A percentile compares a stretch with the other conserved stretches of the same genome.
phyloP scores from a whole-genome alignment of 257 asterid species.

The Nicotiana knightiana region DNA sequence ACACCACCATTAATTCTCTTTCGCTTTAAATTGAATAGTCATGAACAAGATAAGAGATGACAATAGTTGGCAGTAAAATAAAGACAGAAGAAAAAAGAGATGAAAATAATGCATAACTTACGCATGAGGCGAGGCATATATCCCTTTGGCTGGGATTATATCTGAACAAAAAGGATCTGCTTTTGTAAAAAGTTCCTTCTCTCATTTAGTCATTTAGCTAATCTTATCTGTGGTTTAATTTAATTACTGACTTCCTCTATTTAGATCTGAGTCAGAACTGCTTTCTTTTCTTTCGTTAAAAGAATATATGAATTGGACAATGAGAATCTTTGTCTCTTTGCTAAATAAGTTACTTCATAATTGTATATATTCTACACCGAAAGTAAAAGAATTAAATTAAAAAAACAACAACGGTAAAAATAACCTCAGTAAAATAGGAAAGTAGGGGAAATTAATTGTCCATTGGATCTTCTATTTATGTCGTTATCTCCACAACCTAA shows the following conservation, averaged over 20 bases:
- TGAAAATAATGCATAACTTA: too few species aligned
- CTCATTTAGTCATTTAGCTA: too few species aligned
- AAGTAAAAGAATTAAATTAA: not conserved
- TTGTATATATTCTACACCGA: not conserved
- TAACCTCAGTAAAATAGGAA: not conserved
- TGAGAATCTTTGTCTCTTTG: slow-evolving; percentile 16
- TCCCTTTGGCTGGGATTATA: too few species aligned
- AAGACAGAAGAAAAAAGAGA: too few species aligned
- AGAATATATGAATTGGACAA: slow-evolving; percentile 7
- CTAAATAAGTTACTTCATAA: not conserved
- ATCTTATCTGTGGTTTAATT: not conserved
- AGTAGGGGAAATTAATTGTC: not conserved
- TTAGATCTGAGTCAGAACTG: slow-evolving; percentile 1
- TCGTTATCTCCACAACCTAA: slow-evolving; percentile 20
- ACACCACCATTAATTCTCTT: too few species aligned
- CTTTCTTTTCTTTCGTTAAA: not conserved
- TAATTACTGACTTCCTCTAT: not conserved
- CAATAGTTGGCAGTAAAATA: too few species aligned
- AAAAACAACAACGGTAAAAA: slow-evolving; percentile 14
- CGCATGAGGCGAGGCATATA: too few species aligned
- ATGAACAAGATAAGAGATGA: too few species aligned
- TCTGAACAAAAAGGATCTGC: too few species aligned
- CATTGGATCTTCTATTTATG: slow-evolving; percentile 29
- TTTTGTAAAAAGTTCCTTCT: too few species aligned
- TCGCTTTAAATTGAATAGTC: too few species aligned